Evolutionary conservation across 768 basidiomycete genomes (phyloP).

Genomic region (Coprinopsis sp.): DNA sequence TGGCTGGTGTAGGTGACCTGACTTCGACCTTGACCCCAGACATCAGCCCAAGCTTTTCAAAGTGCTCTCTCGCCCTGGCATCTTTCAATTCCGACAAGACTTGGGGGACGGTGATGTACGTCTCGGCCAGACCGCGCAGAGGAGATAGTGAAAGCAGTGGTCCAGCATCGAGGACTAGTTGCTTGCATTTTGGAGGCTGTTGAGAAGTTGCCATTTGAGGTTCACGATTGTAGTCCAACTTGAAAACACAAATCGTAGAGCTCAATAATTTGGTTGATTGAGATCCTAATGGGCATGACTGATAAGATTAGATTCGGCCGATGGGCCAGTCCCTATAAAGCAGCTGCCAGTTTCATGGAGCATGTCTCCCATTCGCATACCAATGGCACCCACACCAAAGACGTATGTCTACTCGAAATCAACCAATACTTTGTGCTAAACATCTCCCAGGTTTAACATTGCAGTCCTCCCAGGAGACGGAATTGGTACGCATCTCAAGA

Average conservation of each 20-base stretch:
- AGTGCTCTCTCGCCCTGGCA: slow-evolving; percentile 79
- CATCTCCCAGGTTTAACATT: slow-evolving; percentile 66
- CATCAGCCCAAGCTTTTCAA: slow-evolving; percentile 70
- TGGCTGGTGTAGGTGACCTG: slow-evolving; percentile 61
- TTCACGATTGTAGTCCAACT: not conserved
- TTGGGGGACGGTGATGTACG: slow-evolving; percentile 84
- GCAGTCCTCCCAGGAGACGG: slow-evolving; percentile 95
- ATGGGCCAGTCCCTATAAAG: too few species aligned
- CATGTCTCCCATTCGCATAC: too few species aligned
- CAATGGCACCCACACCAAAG: too few species aligned
- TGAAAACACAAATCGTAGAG: too few species aligned
- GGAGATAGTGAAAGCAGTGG: slow-evolving; percentile 87
- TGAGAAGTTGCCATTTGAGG: not conserved
- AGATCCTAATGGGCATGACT: too few species aligned
- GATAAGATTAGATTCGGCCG: slow-evolving; percentile 5
- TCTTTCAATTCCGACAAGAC: slow-evolving; percentile 90
- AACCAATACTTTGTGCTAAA: not conserved
- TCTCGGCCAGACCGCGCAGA: slow-evolving; percentile 81
- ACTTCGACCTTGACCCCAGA: slow-evolving; percentile 74
- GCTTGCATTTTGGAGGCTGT: slow-evolving; percentile 53
- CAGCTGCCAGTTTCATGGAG: too few species aligned
- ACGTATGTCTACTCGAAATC: not conserved
- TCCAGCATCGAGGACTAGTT: slow-evolving; percentile 89
- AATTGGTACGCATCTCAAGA: slow-evolving; percentile 86
- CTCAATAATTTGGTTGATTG: too few species aligned